Conservation (phyloP, 1,284 basidiomycete genomes). For the Tylopilus sp. region DNA sequence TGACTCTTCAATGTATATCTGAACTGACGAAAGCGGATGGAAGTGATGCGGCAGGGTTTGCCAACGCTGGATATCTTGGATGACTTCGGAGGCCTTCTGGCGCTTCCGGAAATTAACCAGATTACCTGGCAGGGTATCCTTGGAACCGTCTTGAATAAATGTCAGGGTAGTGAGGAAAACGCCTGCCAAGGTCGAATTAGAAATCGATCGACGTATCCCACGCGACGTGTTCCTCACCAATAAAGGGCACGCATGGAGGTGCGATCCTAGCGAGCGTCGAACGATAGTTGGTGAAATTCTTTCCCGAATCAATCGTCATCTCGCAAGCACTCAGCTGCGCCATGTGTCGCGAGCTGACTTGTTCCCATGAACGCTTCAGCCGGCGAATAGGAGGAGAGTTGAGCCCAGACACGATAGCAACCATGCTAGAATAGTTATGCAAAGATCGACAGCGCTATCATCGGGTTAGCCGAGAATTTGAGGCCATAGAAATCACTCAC, state of each 20-base stretch:
- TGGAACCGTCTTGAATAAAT: constrained; percentile 98
- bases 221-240: constrained; percentile 56
- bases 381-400: constrained; percentile 93
- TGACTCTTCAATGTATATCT: constrained; percentile 73
- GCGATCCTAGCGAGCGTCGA: constrained; percentile 79
- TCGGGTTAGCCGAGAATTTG: not conserved
- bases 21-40: constrained; percentile 61
- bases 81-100: constrained; percentile 88
- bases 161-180: constrained; percentile 94
- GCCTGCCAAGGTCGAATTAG: constrained; percentile 45
- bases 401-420: constrained; percentile 91
- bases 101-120: constrained; percentile 97
- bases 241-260: constrained; percentile 96
- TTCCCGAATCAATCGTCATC: constrained; percentile 79
- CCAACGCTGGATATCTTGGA: constrained; percentile 94
- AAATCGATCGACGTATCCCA: not conserved
- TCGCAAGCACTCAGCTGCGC: constrained; percentile 67
- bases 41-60: constrained; percentile 90
- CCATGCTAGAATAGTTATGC: constrained; percentile 95
- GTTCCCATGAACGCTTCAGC: constrained; percentile 93
- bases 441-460: constrained; percentile 78
- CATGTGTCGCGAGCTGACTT: constrained; percentile 72
- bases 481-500: constrained; percentile 46
- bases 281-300: constrained; percentile 92
- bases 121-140: constrained; percentile 73